Percentiles rank a stretch among this genome's conserved stretches.
phyloP scores from a whole-genome alignment of 768 basidiomycete genomes.

The Leccinum variicolor region DNA sequence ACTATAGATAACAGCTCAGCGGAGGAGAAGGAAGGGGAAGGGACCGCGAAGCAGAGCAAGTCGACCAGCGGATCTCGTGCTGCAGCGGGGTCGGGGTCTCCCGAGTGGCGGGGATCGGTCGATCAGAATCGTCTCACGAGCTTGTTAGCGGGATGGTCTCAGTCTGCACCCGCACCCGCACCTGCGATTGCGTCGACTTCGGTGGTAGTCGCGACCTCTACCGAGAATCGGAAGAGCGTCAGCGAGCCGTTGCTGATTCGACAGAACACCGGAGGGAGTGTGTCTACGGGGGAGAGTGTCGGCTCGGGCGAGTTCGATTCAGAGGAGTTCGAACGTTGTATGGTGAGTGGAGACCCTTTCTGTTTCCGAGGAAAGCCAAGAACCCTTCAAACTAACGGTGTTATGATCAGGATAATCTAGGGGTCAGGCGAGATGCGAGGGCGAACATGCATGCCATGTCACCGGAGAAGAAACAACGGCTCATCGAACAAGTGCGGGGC shows the following conservation, averaged over 20 bases:
- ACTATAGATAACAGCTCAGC: slow-evolving; percentile 13
- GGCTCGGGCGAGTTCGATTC: slow-evolving; percentile 33
- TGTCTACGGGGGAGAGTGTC: slow-evolving; percentile 29
- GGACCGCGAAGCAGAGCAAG: slow-evolving; percentile 57
- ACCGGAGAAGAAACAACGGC: slow-evolving; percentile 58
- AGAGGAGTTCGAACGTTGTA: slow-evolving; percentile 61
- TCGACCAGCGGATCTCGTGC: slow-evolving; percentile 24
- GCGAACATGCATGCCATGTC: slow-evolving; percentile 60
- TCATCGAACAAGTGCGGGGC: slow-evolving; percentile 55
- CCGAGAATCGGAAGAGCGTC: slow-evolving; percentile 54
- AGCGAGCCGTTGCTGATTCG: slow-evolving; percentile 69
- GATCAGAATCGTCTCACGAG: slow-evolving; percentile 61
- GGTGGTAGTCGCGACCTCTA: slow-evolving; percentile 23
- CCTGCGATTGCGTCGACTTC: slow-evolving; percentile 29
- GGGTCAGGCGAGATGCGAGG: slow-evolving; percentile 68
- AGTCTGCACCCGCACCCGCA: slow-evolving; percentile 35
- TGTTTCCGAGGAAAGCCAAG: neutral
- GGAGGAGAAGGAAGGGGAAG: slow-evolving; percentile 42
- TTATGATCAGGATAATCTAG: slow-evolving; percentile 60
- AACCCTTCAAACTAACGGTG: slow-evolving; percentile 2
- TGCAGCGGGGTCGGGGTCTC: slow-evolving; percentile 25
- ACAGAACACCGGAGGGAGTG: slow-evolving; percentile 36
- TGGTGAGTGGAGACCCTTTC: slow-evolving; percentile 42
- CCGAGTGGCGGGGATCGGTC: slow-evolving; percentile 52
- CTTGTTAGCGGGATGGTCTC: slow-evolving; percentile 66